Evolutionary conservation across 768 basidiomycete species (phyloP).

Genomic region (Russula foetens): DNA sequence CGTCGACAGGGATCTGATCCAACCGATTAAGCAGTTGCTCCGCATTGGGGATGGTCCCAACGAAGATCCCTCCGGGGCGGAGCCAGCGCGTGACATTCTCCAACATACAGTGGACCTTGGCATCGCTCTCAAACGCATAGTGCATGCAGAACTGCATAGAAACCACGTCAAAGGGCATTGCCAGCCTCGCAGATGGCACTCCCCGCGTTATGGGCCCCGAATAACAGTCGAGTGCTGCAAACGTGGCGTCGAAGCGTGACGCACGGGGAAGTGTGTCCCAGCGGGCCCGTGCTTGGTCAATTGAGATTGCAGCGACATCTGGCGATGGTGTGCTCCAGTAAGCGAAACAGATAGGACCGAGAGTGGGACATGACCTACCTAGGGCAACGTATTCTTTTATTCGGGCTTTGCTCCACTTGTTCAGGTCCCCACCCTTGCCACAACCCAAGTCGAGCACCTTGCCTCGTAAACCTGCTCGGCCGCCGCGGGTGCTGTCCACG

Average conservation of each 20-base stretch:
- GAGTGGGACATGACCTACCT: constrained; percentile 40
- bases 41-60: constrained; percentile 95
- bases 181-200: constrained; percentile 54
- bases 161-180: constrained; percentile 82
- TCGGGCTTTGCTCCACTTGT: constrained; percentile 87
- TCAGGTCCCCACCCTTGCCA: constrained; percentile 97
- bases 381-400: constrained; percentile 74
- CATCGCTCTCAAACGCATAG: constrained; percentile 91
- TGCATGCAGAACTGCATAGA: constrained; percentile 99
- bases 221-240: constrained; percentile 88
- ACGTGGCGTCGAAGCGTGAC: constrained; percentile 65
- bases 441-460: constrained; percentile 95
- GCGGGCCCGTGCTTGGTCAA: constrained; percentile 79
- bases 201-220: constrained; percentile 57
- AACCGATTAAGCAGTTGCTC: constrained; percentile 69
- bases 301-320: constrained; percentile 88
- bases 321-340: constrained; percentile 1
- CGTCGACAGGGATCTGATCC: constrained; percentile 56
- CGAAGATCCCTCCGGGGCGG: constrained; percentile 78
- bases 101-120: constrained; percentile 87
- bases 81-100: constrained; percentile 79
- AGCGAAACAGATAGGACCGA: background rate
- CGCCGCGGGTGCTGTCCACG: constrained; percentile 24
- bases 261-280: constrained; percentile 43
- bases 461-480: constrained; percentile 35